Base-by-base conservation (phyloP, 2,329 filamentous ascomycete species). In the Botrytis paeoniae region DNA sequence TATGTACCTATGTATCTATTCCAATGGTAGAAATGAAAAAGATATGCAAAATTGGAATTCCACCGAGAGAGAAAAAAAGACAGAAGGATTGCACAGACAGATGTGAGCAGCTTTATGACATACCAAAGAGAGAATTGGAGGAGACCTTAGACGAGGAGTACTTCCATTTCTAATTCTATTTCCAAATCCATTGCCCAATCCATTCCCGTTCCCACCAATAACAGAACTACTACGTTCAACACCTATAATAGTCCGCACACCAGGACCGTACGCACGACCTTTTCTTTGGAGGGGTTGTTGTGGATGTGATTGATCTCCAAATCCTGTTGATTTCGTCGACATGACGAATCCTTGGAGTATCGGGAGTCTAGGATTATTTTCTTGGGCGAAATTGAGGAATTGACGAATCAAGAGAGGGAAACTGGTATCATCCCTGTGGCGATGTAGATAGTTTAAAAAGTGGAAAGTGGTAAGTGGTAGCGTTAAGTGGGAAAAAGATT, bases 101-200 rank as follows among this genome's bases (percentile, higher is more conserved):
- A 14, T 14, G 22, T 4, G 39, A 60, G 37, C 41, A 57, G n/a
- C 5, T 54, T 43, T 57, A 45, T 69, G 66, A 68, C 61, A 72
- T 72, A 72, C 70, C 70, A 72, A 41, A 41, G 62, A 72, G 22
- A 72, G 66, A 22, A 57, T 72, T 39, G 70, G 70, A 60, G 70
- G 61, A 54, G 59, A 41, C 64, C 54, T 68, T 68, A 68, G 48
- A 29, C 54, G 64, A 54, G 48, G 32, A 4, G 64, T 39, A 32
- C 14, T 60, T 45, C 66, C 51, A 43, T 32, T 60, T 5, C 37
- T 14, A 60, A 3, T 59, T 12, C 35, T 51, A 69, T 35, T 69
- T 4, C 48, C 25, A 54, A n/a, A 54, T n/a, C 48, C 48, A 54
- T 54, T 54, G 48, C 48, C 48, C 14, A 14, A 54, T 54, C 25